Base-by-base conservation (phyloP, 1,284 basidiomycete species). In the Phaffia rhodozyma region DNA sequence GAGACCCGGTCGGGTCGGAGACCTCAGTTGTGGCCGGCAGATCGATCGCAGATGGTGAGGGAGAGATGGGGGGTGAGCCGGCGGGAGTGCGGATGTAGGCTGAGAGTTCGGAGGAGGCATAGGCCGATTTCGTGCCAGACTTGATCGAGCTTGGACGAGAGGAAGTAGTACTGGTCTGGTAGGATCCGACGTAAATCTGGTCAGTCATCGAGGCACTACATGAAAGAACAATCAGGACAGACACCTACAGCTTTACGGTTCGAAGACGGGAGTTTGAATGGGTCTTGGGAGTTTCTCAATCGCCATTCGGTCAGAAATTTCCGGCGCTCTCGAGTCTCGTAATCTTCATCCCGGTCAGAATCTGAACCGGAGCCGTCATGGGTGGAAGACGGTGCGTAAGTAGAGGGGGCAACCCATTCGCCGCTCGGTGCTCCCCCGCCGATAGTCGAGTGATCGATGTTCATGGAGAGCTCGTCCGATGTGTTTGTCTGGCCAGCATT, bases 291-390 rank as follows among this genome's bases (percentile, higher is more conserved):
- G 43, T 62, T 66, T 52, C 60, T 69, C 66, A 62, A 63, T 61
- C 60, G 67, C 38, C 67, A 63, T 63, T 70, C 68, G 52, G 63
- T 57, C 32, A 68, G 59, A 62, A 71, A 71, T 62, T 67, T 69
- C 43, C 60, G 60, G 6, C 68, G 67, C 54, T 69, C 68, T 16
- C 38, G 38, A 43, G 38, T 43, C 6, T 55, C 58, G 32, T 71
- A 70, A 21, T 71, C 69, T 55, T 72, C 70, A 27, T 72, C 70
- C 21, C 68, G 67, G 53, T 73, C 71, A 16, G 38, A 43, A 2
- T 43, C 38, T 6, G 61, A 63, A 25, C 55, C 61, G 30, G 38
- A 49, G 5, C 23, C 38, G 38, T 43, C 16, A 23, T 34, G 32
- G 34, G 32, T 27, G 1, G 43, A 21, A 5, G 58, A 48, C 4